Conservation (phyloP, 768 basidiomycete species). For the Mrakia gelida region DNA sequence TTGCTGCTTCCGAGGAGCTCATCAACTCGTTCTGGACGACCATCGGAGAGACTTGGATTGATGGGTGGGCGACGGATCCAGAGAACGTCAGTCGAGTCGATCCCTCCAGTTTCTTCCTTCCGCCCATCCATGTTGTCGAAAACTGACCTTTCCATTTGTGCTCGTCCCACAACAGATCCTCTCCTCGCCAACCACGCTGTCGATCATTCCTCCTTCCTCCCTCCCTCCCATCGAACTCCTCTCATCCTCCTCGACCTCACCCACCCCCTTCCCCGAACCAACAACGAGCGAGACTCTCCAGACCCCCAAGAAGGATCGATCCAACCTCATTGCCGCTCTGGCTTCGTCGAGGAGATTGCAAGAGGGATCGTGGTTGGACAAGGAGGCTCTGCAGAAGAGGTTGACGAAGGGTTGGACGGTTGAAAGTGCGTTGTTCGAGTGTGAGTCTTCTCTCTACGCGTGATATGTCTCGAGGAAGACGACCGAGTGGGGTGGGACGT, state of each 20-base stretch:
- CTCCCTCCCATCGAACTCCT: conserved; percentile 7
- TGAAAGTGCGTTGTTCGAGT: conserved; percentile 2
- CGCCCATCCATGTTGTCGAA: neutral
- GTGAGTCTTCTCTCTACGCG: neutral
- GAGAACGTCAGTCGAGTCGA: neutral
- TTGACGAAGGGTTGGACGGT: conserved; percentile 17
- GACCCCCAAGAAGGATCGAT: neutral
- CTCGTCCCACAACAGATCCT: neutral
- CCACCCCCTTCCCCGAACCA: neutral
- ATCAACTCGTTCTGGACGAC: conserved; percentile 6
- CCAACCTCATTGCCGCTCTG: conserved; percentile 9
- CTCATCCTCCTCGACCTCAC: neutral
- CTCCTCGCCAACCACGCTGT: neutral
- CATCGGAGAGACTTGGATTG: conserved; percentile 10
- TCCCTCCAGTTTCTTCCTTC: neutral
- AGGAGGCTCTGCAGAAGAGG: neutral
- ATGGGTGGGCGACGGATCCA: neutral
- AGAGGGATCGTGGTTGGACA: neutral
- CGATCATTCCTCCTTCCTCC: neutral
- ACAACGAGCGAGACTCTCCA: neutral
- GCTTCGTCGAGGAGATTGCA: conserved; percentile 9
- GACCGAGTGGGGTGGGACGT: too few relatives aligned
- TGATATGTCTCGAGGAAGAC: neutral
- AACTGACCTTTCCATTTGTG: neutral
- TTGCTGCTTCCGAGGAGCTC: neutral